Conservation (phyloP, 306 rosid species). For the Abrus pulchellus region DNA sequence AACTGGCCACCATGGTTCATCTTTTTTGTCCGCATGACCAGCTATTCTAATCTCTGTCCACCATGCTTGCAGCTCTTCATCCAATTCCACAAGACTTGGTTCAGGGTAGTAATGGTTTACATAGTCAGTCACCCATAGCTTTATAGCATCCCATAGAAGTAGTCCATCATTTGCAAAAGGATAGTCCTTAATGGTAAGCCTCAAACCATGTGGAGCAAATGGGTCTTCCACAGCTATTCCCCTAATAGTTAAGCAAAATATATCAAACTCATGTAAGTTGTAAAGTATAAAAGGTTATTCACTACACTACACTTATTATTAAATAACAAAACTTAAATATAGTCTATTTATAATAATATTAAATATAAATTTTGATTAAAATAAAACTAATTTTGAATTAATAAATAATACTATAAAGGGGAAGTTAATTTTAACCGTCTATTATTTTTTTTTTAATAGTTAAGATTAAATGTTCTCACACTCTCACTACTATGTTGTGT, state of each 20-base stretch:
- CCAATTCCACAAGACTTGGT: slow-evolving; percentile 52
- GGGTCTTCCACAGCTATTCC: slow-evolving; percentile 78
- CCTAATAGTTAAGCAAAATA: slow-evolving; percentile 35
- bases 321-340: no score
- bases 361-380: no score
- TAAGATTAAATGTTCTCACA: no score
- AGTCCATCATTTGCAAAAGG: slow-evolving; percentile 85
- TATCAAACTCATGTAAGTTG: background rate
- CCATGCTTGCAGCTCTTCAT: slow-evolving; percentile 86
- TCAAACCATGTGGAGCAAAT: slow-evolving; percentile 73
- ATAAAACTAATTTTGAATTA: no score
- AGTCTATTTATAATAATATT: no score
- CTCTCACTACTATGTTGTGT: background rate
- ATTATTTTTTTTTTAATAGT: no score
- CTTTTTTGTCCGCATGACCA: slow-evolving; percentile 82
- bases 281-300: background rate
- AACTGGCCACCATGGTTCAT: slow-evolving; percentile 86
- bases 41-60: slow-evolving; percentile 75
- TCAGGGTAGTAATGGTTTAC: slow-evolving; percentile 67
- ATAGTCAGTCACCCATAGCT: slow-evolving; percentile 72
- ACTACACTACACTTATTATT: background rate
- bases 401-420: no score
- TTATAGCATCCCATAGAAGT: slow-evolving; percentile 70
- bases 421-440: no score
- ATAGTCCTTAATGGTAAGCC: slow-evolving; percentile 70